Evolutionary conservation across 2,329 filamentous ascomycete species (phyloP).

Genomic region (Rhynchosporium agropyri): DNA sequence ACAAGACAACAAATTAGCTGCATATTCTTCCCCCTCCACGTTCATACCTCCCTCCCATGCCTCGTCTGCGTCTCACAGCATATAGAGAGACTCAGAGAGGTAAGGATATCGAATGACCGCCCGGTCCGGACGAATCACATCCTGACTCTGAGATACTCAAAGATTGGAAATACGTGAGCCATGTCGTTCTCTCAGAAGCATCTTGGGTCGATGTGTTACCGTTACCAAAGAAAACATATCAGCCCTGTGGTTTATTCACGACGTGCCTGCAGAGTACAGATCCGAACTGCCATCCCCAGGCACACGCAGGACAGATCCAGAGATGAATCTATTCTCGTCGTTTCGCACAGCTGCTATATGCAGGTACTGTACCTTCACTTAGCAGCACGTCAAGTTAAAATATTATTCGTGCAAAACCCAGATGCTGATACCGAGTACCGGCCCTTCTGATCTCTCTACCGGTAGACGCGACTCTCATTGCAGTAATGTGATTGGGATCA

Average conservation of each 20-base stretch:
- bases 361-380: slow-evolving; percentile 8
- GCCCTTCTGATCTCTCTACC: slow-evolving; percentile 2
- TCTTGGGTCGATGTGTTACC: background rate
- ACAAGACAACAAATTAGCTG: slow-evolving; percentile 9
- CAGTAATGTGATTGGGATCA: too few species aligned
- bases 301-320: background rate
- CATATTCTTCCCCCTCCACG: background rate
- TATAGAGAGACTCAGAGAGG: background rate
- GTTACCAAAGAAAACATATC: background rate
- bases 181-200: slow-evolving; percentile 5
- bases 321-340: slow-evolving; percentile 6
- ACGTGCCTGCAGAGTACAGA: background rate
- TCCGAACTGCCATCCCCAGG: slow-evolving; percentile 5
- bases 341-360: slow-evolving; percentile 4
- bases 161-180: background rate
- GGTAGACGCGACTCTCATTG: background rate
- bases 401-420: background rate
- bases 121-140: slow-evolving; percentile 5
- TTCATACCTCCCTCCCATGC: background rate
- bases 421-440: slow-evolving; percentile 3
- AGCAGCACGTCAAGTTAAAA: background rate
- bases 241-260: background rate
- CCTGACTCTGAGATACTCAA: background rate
- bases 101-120: background rate
- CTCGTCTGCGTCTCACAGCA: slow-evolving; percentile 10